Base-by-base conservation (phyloP, 768 basidiomycete genomes). In the Tricholoma sp. region DNA sequence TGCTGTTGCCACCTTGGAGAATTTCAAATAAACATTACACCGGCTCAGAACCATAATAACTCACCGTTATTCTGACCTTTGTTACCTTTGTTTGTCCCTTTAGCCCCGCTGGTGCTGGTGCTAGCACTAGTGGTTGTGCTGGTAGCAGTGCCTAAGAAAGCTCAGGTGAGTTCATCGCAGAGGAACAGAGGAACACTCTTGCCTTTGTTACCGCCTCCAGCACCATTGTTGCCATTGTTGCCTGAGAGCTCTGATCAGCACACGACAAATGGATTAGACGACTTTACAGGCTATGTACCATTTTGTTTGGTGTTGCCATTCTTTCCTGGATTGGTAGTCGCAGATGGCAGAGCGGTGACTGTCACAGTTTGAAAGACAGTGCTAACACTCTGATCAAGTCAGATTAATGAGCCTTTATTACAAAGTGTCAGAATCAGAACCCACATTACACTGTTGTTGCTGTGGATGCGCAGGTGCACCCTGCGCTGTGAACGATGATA, bases 341-440 rank as follows among this genome's bases (percentile, higher is more conserved):
- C 65, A 34, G 65, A 52, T 29, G 65, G 63, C 29, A 66, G 53
- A 49, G 66, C 71, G 48, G 73, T 75, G 33, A 74, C 72, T 8
- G 74, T 74, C 7, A 74, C 74, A 13, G 74, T 73, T 12, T 59
- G 57, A 36, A 64, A 52, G 48, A 71, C 62, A 36, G 70, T 69
- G 42, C 59, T 64, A 36, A 61, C 57, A n/a, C 61, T 56, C 51
- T 58, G 53, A 50, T 55, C 52, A 56, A 58, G 55, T 39, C 57
- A 58, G 24, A 62, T 44, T 29, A 55, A 47, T 31, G 31, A 52
- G 47, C 44, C 20, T 12, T 24, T 28, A 28, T 13, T 15, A 44
- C 20, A 13, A 55, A 17, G 41, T 50, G 24, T 41, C 39, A 56
- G 28, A 47, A 55, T 48, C 57, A 28, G 34, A 47, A 56, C 57